These are phyloP conservation scores for Neurospora discreta DNA, from an alignment of 495 filamentous ascomycete species.

Conservation along the genomic window DNA sequence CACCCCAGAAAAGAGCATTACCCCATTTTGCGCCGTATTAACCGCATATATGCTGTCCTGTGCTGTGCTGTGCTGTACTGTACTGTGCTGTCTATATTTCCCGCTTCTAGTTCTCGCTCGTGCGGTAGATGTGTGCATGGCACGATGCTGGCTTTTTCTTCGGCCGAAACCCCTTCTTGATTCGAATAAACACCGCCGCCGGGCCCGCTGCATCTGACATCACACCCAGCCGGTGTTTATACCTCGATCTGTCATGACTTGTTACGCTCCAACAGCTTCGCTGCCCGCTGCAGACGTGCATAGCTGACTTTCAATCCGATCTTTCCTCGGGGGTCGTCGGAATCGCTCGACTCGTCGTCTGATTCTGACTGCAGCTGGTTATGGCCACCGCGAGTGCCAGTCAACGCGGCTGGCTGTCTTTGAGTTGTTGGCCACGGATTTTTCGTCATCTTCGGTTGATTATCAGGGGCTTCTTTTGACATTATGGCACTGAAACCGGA, in stretches of 20 bases:
- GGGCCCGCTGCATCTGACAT: not conserved
- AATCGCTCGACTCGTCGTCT: slow-evolving; percentile 4
- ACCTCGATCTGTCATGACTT: not conserved
- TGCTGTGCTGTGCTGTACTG: too few species aligned
- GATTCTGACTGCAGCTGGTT: not conserved
- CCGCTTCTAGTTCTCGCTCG: not conserved
- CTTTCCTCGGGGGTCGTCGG: slow-evolving; percentile 2
- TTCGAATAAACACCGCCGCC: not conserved
- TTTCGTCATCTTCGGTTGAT: not conserved
- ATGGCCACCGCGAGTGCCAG: not conserved
- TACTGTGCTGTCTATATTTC: not conserved
- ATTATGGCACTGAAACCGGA: slow-evolving; percentile 1
- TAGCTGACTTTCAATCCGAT: slow-evolving; percentile 4
- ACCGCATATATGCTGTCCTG: not conserved
- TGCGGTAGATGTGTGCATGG: not conserved
- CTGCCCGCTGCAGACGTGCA: slow-evolving; percentile 13
- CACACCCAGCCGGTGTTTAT: not conserved
- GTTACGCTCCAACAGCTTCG: slow-evolving; percentile 11
- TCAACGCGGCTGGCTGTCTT: not conserved
- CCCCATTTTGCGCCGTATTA: not conserved
- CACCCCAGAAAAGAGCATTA: not conserved
- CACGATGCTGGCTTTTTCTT: not conserved
- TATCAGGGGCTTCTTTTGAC: not conserved
- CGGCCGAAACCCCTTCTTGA: not conserved
- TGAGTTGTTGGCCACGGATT: not conserved